Base-by-base conservation (phyloP, 1,284 basidiomycete species). In the Meripilus lineatus region DNA sequence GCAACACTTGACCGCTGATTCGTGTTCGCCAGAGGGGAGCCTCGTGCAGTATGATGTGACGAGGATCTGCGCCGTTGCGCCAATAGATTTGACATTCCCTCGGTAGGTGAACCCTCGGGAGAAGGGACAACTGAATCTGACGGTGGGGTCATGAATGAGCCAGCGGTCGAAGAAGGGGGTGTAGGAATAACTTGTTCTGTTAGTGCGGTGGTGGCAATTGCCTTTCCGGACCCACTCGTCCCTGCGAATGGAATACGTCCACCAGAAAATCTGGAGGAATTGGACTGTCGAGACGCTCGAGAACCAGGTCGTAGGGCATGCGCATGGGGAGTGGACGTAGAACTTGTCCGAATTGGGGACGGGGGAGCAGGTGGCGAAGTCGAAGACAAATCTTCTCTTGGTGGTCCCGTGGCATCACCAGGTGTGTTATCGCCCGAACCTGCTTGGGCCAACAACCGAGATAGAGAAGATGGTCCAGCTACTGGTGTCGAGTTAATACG, bases 391-490 rank as follows among this genome's bases (percentile, higher is more conserved):
- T 13, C 17, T 20, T 13, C 23, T 17, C 18, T n/a, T 35, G 20
- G 15, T 8, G 33, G n/a, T n/a, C n/a, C n/a, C n/a, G n/a, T n/a
- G n/a, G 7, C 6, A 8, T n/a, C 10, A 30, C 10, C 8, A 30
- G 28, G 28, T 30, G 28, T 30, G 10, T n/a, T 30, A n/a, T 30
- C 28, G 10, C 28, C 28, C 8, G 28, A 10, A 52, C 17, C 51
- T 57, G 85, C 86, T 52, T 89, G 85, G 1, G 85, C 86, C 20
- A 89, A 68, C 5, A 89, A 66, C 26, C 82, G 75, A 13, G 85
- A 88, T 48, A 89, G 66, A 4, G 85, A 87, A 5, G 85, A 88
- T 1, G 80, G 84, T 4, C 84, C 79, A 3, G 78, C 78, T 14
- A 71, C 68, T 14, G 83, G 81, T 6, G 79, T 79, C 5, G 83